Base-by-base conservation (phyloP, 2,329 filamentous ascomycete species). In the Polytolypa hystricis region DNA sequence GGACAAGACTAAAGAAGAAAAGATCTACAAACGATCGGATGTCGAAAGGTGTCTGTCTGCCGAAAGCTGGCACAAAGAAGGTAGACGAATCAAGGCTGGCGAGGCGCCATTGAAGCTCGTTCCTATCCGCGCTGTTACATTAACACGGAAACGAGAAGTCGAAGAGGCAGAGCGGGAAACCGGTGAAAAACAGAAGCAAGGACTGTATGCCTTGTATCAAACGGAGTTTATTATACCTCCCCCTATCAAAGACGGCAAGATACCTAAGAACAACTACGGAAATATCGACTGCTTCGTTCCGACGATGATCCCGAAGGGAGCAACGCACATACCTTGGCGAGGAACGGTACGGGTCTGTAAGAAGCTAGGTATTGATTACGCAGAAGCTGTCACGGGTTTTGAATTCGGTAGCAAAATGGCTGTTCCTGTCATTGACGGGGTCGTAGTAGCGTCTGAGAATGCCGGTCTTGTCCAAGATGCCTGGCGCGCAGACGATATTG, bases 21-120 rank as follows among this genome's bases (percentile, higher is more conserved):
- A 84, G 1, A 85, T 96, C 0, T 96, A 77, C 53, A 71, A 71
- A 1, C 78, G 89, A 21, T 72, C 74, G 36, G 87, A 96, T 46
- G 77, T 96, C 0, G 76, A 87, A 2, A 70, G 73, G 26, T 93
- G 93, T 56, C 87, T 94, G 58, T 93, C 84, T 18, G 81, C 83
- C 1, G 91, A 98, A 56, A 94, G 84, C 1, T 98, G 91, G 91
- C 91, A 96, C 56, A 95, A 95, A 56, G 89, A 95, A 65, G 91
- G 91, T 0, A 75, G 89, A 8, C 80, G 78, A 17, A 77, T 91
- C 3, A 71, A 74, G 17, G 53, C 68, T 0, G 85, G 83, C 3
- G 77, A 81, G 46, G 63, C 76, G 33, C 84, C 91, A 0, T 62
- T 95, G 41, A 98, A 98, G 57, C 71, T 74, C 28, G 91, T 94